Evolutionary conservation across 805 yeast genomes (phyloP).

Genomic region (Yamadazyma kitorensis): DNA sequence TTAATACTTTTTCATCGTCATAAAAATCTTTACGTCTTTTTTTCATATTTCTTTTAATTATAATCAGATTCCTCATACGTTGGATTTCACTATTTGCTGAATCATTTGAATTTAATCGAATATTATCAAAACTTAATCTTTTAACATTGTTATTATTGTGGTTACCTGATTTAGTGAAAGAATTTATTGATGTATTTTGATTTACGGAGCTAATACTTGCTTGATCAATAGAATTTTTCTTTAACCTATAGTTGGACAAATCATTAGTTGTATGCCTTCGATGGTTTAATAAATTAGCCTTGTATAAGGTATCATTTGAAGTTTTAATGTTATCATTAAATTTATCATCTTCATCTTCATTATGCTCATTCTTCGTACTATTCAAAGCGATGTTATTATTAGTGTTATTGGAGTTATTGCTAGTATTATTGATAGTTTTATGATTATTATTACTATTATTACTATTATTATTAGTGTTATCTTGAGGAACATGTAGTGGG

Average conservation of each 20-base stretch:
- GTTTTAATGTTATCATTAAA: no score
- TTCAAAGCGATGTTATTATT: no score
- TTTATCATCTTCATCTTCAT: neutral
- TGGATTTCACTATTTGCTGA: conserved; percentile 42
- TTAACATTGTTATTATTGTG: conserved; percentile 3
- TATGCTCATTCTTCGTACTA: neutral
- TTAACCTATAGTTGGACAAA: conserved; percentile 6
- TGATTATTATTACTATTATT: neutral
- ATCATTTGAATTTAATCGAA: conserved; percentile 14
- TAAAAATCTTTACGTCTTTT: conserved; percentile 38
- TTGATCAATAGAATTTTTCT: conserved; percentile 7
- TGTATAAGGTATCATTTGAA: neutral
- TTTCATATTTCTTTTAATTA: conserved; percentile 42
- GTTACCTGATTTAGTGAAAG: conserved; percentile 1
- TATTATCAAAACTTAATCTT: conserved; percentile 6
- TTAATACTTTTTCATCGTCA: conserved; percentile 58
- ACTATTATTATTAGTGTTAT: neutral
- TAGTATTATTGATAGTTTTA: neutral
- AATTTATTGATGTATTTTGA: conserved; percentile 1
- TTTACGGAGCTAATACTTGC: conserved; percentile 1
- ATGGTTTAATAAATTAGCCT: conserved; percentile 1
- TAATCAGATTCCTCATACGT: conserved; percentile 48
- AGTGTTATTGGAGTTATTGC: neutral
- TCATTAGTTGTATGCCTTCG: conserved; percentile 16
- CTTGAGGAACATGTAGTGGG: conserved; percentile 7